Base-by-base conservation (phyloP, 805 yeast species). In the Ascoidea tarda region DNA sequence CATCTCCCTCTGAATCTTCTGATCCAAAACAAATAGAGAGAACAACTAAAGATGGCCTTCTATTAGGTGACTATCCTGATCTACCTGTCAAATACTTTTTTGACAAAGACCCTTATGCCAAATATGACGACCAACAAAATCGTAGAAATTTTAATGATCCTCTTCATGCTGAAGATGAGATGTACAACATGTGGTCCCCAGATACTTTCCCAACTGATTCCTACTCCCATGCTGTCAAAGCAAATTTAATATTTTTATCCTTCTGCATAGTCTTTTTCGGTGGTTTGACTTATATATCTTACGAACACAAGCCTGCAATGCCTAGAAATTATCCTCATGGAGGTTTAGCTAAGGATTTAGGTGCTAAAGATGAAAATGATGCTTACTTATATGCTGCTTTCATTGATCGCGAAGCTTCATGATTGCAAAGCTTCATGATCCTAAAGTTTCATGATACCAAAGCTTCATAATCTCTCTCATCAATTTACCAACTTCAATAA, bases 111-210 rank as follows among this genome's bases (percentile, higher is more conserved):
- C 95, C 93, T 48, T 80, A 84, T 63, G 73, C 68, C 55, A 80
- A 78, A 62, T 87, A 82, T 67, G 93, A 86, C 64, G 91, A 86
- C 65, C 85, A 72, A 60, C 95, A 86, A 68, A 78, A 82, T 66
- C 78, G 91, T 70, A 80, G 95, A 69, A 86, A 87, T 71, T 72
- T 77, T 58, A 76, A 78, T 58, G 89, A 87, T 57, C 86, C 88
- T 33, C 66, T 86, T 58, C 81, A 81, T 64, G 78, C 81, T 52
- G 78, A 81, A 60, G 84, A 82, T 59, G 96, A 87, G 62, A 69
- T 78, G 66, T 73, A 81, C 62, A 90, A 87, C 66, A 75, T 85
- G 74, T 87, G 95, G 95, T 78, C 95, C 6, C 93, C 95, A 10
- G 95, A 87, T 62, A 76, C 81, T 62, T 79, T 73, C 64, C 79